Percentiles rank a stretch among this genome's conserved stretches.
Conservation (phyloP, 2,329 filamentous ascomycete genomes). For the Apiospora kogelbergensis region DNA sequence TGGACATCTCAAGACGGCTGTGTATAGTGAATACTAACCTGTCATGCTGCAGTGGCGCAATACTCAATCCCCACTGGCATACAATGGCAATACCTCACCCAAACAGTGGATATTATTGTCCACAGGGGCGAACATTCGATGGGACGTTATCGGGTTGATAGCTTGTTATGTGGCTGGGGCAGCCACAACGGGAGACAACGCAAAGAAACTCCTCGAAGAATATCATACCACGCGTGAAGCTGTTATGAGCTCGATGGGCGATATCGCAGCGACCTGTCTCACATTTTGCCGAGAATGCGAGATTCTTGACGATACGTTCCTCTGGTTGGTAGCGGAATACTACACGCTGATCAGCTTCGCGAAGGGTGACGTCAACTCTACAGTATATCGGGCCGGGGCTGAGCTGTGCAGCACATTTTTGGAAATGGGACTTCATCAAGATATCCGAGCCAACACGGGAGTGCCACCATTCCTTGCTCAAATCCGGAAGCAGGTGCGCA, state of each 20-base stretch:
- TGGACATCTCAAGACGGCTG: neutral
- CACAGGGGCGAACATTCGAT: conserved; percentile 32
- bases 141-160: conserved; percentile 36
- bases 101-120: conserved; percentile 27
- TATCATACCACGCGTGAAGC: conserved; percentile 25
- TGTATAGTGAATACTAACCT: neutral
- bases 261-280: conserved; percentile 29
- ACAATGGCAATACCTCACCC: conserved; percentile 28
- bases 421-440: conserved; percentile 33
- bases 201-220: conserved; percentile 27
- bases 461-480: conserved; percentile 34
- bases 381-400: conserved; percentile 29
- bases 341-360: conserved; percentile 20
- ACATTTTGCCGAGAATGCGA: conserved; percentile 34
- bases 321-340: conserved; percentile 32
- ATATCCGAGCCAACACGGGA: conserved; percentile 25
- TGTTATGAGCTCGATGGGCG: conserved; percentile 29
- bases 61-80: conserved; percentile 28
- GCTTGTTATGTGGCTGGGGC: conserved; percentile 29
- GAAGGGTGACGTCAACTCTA: conserved; percentile 30
- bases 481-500: conserved; percentile 26
- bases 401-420: conserved; percentile 30
- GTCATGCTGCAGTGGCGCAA: conserved; percentile 28
- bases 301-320: conserved; percentile 30
- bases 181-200: conserved; percentile 25